Evolutionary conservation across 352 stramenopile species (phyloP), one percentile per base, ranked within the genome.

Genomic region (Globisporangium lucens): DNA sequence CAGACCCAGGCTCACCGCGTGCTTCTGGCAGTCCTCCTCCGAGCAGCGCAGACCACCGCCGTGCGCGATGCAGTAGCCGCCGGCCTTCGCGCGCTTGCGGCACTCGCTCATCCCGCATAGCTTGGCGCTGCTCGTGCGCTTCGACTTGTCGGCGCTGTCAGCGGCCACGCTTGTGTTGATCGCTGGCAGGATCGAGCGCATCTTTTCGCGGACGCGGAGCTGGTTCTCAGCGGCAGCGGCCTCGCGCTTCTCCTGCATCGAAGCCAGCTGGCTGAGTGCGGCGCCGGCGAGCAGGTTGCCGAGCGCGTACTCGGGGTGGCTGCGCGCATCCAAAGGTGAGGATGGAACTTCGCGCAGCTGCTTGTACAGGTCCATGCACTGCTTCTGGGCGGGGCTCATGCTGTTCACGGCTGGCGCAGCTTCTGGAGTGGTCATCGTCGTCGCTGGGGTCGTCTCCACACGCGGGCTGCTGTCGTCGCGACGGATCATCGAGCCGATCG

Each of bases 11-110:
- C 85, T 93, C 51, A 94, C 83, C 0, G 87, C 89, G 69, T 93
- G 85, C 68, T 95, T 95, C 47, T 84, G 71, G 69, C 89, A 96
- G 0, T 75, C 74, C 22, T 78, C 71, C 47, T 94, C 77, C 6
- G 82, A 90, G 63, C 89, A 96, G 3, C 87, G 84, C 8, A 93
- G 66, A 2, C 87, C 87, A 53, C 85, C 87, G n/a, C 87, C 87
- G 56, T 93, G 87, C 0, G 85, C 85, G 41, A 93, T 95, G 61
- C 87, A 95, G 65, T 85, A 89, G 24, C 87, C 87, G 46, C 87
- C 85, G 20, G 82, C 83, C 70, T 95, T 95, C 43, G 87, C 85
- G 67, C 85, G 85, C 63, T 95, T 95, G 55, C 77, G 81, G 73
- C 87, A 95, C 5, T 86, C 76, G 15, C 75, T 61, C 70, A 92